A percentile compares a stretch with the other conserved stretches of the same genome.
phyloP scores from a whole-genome alignment of 1,284 basidiomycete genomes.

The Puccinia coronata region DNA sequence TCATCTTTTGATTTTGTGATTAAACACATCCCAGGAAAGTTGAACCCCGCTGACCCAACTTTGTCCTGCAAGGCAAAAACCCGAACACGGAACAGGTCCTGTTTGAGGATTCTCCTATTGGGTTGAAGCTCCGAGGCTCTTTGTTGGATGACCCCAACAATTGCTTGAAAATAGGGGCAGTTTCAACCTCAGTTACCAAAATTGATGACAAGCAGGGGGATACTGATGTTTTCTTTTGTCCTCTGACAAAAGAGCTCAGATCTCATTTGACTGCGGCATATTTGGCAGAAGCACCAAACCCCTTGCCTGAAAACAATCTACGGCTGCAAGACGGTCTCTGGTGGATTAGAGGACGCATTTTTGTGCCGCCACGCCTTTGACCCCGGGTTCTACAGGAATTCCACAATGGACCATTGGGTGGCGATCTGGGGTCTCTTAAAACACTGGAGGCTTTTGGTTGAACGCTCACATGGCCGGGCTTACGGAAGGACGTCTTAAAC shows the following conservation, averaged over 20 bases:
- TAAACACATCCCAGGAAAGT: not conserved
- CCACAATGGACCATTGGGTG: not conserved
- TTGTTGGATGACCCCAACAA: too few species aligned
- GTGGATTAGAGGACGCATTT: not conserved
- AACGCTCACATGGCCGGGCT: not conserved
- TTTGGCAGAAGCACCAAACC: too few species aligned
- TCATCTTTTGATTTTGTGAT: not conserved
- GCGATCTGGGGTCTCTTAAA: not conserved
- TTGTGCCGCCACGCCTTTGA: not conserved
- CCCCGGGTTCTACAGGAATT: not conserved
- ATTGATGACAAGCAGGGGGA: too few species aligned
- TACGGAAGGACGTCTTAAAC: not conserved
- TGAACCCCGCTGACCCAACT: not conserved
- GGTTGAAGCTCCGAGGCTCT: too few species aligned
- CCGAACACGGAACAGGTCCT: too few species aligned
- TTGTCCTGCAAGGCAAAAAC: not conserved
- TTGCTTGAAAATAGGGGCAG: too few species aligned
- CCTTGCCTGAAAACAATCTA: not conserved
- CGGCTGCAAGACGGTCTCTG: not conserved
- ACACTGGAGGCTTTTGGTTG: not conserved
- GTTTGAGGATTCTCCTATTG: too few species aligned
- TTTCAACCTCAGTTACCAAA: too few species aligned
- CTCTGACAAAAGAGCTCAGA: too few species aligned
- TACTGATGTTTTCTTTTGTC: too few species aligned
- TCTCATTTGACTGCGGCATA: too few species aligned